Percentiles rank a stretch among this genome's conserved stretches.
Evolutionary conservation across 2,329 filamentous ascomycete genomes (phyloP).

Genomic region (Cladophialophora carrionii): DNA sequence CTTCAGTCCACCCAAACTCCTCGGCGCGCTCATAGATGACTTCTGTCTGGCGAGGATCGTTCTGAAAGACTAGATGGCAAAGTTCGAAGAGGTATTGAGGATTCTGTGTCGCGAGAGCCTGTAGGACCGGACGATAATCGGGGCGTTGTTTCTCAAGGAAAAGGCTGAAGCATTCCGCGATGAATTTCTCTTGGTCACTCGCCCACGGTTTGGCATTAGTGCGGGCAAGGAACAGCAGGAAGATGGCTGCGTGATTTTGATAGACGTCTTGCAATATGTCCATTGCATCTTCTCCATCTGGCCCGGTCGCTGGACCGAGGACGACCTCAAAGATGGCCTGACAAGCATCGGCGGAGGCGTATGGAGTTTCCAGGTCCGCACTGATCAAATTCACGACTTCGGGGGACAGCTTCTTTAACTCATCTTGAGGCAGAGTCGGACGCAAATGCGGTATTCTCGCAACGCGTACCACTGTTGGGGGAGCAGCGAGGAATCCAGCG

Average conservation of each 20-base stretch:
- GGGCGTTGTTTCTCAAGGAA: constrained; percentile 79
- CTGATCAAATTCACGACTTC: constrained; percentile 64
- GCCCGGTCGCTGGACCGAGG: constrained; percentile 48
- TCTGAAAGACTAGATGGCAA: constrained; percentile 75
- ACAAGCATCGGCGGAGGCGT: constrained; percentile 85
- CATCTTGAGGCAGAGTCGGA: constrained; percentile 70
- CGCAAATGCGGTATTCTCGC: constrained; percentile 81
- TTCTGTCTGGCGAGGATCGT: constrained; percentile 68
- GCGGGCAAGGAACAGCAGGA: constrained; percentile 54
- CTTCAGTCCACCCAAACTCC: constrained; percentile 81
- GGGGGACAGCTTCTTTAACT: constrained; percentile 65
- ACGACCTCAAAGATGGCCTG: constrained; percentile 67
- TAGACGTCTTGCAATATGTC: constrained; percentile 64
- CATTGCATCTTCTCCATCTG: constrained; percentile 58
- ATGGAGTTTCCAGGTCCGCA: constrained; percentile 76
- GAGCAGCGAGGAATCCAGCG: constrained; percentile 78
- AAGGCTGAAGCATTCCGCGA: constrained; percentile 66
- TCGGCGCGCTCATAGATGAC: constrained; percentile 78
- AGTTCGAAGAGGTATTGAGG: constrained; percentile 81
- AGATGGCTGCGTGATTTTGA: constrained; percentile 56
- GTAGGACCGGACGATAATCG: constrained; percentile 83
- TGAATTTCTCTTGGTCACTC: constrained; percentile 53
- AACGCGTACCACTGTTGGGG: constrained; percentile 76
- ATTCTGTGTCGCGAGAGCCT: constrained; percentile 90
- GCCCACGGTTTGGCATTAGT: constrained; percentile 55